Evolutionary conservation across 768 basidiomycete genomes (phyloP).

Genomic region (Suillus subalutaceus): DNA sequence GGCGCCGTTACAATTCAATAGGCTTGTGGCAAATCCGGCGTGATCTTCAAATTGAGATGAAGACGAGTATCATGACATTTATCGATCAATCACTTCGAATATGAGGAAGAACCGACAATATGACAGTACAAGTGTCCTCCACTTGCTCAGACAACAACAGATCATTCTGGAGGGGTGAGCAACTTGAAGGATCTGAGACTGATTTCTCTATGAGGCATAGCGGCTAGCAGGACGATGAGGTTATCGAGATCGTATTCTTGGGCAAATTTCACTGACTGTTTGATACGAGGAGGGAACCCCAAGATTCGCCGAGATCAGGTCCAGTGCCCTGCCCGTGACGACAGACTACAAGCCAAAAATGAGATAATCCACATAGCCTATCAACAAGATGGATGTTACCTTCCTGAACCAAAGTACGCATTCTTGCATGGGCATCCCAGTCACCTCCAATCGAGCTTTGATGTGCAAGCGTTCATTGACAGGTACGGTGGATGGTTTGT

Average conservation of each 20-base stretch:
- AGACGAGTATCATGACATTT: background rate
- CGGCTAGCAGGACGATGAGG: slow-evolving; percentile 42
- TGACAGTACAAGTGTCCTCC: slow-evolving; percentile 50
- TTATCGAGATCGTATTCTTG: slow-evolving; percentile 21
- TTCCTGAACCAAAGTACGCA: slow-evolving; percentile 72
- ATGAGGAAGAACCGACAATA: slow-evolving; percentile 11
- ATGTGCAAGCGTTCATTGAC: slow-evolving; percentile 64
- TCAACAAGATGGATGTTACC: slow-evolving; percentile 42
- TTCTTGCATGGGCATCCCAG: slow-evolving; percentile 37
- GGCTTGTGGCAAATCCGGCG: background rate
- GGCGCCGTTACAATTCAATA: background rate
- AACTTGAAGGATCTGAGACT: slow-evolving; percentile 27
- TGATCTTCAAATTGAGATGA: background rate
- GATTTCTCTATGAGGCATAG: slow-evolving; percentile 40
- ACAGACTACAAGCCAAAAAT: slow-evolving; percentile 43
- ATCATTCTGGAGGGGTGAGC: slow-evolving; percentile 48
- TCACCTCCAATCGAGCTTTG: slow-evolving; percentile 39
- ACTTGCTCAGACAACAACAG: slow-evolving; percentile 49
- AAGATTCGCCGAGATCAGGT: slow-evolving; percentile 44
- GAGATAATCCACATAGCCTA: background rate
- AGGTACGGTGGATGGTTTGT: slow-evolving; percentile 47
- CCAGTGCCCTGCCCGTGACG: slow-evolving; percentile 63
- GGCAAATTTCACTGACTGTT: slow-evolving; percentile 16
- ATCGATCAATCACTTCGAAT: background rate
- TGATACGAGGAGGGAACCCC: slow-evolving; percentile 15